A percentile compares a stretch with the other conserved stretches of the same genome.
Conservation (phyloP, 176 grass and related monocot genomes). For the Avena sativa region DNA sequence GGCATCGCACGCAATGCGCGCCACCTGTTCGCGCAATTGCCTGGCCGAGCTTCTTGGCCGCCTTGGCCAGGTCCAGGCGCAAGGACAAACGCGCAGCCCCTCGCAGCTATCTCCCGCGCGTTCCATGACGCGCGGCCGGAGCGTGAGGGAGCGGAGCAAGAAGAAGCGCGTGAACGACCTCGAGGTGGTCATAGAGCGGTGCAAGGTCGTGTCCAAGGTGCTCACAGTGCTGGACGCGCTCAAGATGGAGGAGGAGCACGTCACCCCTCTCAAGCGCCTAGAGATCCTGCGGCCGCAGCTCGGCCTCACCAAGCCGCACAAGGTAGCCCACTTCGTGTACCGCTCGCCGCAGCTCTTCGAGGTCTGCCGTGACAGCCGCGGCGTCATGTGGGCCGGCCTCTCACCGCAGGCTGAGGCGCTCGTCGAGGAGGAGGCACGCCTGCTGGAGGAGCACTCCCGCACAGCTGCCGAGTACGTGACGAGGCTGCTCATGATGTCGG, state of each 20-base stretch:
- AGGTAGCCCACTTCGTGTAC: conserved; percentile 73
- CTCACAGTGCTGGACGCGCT: conserved; percentile 65
- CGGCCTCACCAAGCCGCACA: conserved; percentile 68
- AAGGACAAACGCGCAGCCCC: background rate
- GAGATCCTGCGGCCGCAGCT: conserved; percentile 79
- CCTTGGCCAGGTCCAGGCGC: background rate
- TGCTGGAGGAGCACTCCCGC: conserved; percentile 60
- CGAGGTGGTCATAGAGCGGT: conserved; percentile 72
- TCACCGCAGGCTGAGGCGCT: conserved; percentile 62
- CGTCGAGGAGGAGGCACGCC: conserved; percentile 67
- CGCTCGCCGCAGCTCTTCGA: conserved; percentile 80
- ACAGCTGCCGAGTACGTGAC: conserved; percentile 58
- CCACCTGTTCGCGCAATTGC: conserved; percentile 46
- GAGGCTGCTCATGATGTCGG: conserved; percentile 87
- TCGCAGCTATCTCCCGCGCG: conserved; percentile 37
- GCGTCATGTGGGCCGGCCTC: conserved; percentile 72
- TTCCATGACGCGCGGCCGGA: conserved; percentile 65
- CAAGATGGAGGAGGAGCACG: conserved; percentile 78
- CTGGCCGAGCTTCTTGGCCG: conserved; percentile 37
- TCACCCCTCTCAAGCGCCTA: conserved; percentile 68
- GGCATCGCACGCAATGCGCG: conserved; percentile 39
- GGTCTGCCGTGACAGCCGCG: conserved; percentile 68
- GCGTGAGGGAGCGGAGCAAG: conserved; percentile 73
- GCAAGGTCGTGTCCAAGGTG: conserved; percentile 78
- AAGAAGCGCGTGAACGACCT: conserved; percentile 76